Evolutionary conservation across 805 yeast species (phyloP).

Genomic region (Allodekkera sacchari): DNA sequence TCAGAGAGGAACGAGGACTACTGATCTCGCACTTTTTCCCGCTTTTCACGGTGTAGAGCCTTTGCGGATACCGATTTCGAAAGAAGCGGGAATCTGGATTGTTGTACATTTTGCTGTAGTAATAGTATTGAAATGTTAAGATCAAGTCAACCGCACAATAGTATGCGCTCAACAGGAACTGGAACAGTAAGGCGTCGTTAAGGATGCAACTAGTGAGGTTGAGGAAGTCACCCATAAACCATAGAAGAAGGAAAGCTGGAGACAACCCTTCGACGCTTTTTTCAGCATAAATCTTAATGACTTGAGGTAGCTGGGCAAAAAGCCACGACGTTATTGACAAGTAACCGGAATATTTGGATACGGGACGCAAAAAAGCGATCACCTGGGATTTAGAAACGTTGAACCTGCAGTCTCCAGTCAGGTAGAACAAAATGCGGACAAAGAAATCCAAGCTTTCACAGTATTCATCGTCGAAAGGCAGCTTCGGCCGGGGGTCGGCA

Average conservation of each 20-base stretch:
- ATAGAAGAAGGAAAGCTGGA: slow-evolving; percentile 46
- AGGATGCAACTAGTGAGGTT: slow-evolving; percentile 42
- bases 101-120: slow-evolving; percentile 34
- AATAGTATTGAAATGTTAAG: slow-evolving; percentile 38
- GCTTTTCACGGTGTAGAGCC: no score
- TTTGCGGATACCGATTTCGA: slow-evolving; percentile 15
- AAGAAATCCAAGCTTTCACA: slow-evolving; percentile 10
- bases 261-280: slow-evolving; percentile 65
- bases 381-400: neutral
- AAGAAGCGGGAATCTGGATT: slow-evolving; percentile 22
- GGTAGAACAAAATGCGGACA: slow-evolving; percentile 7
- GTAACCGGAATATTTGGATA: slow-evolving; percentile 24
- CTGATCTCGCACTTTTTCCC: slow-evolving; percentile 8
- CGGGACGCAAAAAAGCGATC: slow-evolving; percentile 6
- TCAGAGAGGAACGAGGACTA: slow-evolving; percentile 18
- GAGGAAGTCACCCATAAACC: slow-evolving; percentile 59
- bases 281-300: slow-evolving; percentile 45
- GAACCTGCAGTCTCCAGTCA: slow-evolving; percentile 10
- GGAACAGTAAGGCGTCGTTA: slow-evolving; percentile 41
- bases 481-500: neutral
- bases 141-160: slow-evolving; percentile 41
- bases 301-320: slow-evolving; percentile 70
- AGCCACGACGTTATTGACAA: slow-evolving; percentile 54
- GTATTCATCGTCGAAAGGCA: slow-evolving; percentile 6
- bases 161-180: slow-evolving; percentile 36